Base-by-base conservation (phyloP, 352 stramenopile species). In the Globisporangium sylvaticum region DNA sequence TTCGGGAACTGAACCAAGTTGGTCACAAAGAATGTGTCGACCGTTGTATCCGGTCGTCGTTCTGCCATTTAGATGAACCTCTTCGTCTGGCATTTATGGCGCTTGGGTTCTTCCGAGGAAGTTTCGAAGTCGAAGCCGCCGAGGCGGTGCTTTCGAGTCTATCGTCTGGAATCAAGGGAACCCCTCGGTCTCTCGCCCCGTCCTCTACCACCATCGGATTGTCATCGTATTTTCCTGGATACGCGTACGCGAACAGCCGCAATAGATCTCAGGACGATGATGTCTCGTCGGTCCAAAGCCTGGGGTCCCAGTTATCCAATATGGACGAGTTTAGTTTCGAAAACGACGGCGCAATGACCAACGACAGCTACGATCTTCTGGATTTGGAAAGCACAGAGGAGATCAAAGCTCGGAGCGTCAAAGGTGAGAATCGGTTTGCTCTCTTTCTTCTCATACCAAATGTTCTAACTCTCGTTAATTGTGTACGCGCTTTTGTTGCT, bases 41-140 rank as follows among this genome's bases (percentile, higher is more conserved):
- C 53, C 79, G 83, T 7, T 94, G 82, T 53, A 94, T 94, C 52
- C 84, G 86, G 5, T 92, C 86, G 18, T 94, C 86, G 1, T 92
- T 94, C 70, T 88, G 78, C 32, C 86, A 92, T 53, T 70, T 94
- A 32, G 81, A 91, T 2, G 78, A 89, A 34, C 73, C 83, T 8
- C 71, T 92, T 24, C 81, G 78, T n/a, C 71, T 92, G 22, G 86
- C 84, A 1, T 94, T 94, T 55, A 92, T 94, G 84, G 84, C 81
- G 20, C 79, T 94, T 32, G 87, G 87, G 14, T 90, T 94, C 53
- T 94, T 94, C 63, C 83, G 87, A 25, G 84, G 87, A 58, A 89
- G 73, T 22, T 94, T 94, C 37, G 83, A 92, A 52, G 73, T 88
- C 22, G 75, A 86, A 58, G 87, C 87, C 8, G 87, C 83, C 18